Conservation (phyloP, 441 rosid species). For the Gossypium schwendimanii region DNA sequence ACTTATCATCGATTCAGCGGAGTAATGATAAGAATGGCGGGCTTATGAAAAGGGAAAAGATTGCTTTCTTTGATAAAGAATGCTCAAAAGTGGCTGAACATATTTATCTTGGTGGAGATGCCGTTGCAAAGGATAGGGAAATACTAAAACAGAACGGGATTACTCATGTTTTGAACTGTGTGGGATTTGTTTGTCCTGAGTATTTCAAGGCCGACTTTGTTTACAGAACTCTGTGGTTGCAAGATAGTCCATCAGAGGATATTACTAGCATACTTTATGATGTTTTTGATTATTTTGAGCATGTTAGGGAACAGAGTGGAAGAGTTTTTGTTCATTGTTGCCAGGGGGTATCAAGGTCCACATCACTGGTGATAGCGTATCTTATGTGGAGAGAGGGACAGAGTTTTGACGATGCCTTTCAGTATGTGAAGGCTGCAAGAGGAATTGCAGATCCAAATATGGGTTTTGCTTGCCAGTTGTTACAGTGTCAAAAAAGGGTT, state of each 20-base stretch:
- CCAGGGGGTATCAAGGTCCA: slow-evolving; percentile 95
- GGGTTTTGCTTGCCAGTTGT: slow-evolving; percentile 96
- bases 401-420: slow-evolving; percentile 96
- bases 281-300: slow-evolving; percentile 96
- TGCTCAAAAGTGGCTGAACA: slow-evolving; percentile 94
- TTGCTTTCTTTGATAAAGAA: slow-evolving; percentile 89
- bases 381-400: slow-evolving; percentile 98
- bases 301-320: slow-evolving; percentile 82
- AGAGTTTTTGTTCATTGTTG: slow-evolving; percentile 94
- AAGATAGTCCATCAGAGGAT: slow-evolving; percentile 95
- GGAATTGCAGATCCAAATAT: slow-evolving; percentile 96
- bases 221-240: slow-evolving; percentile 93
- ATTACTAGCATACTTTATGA: slow-evolving; percentile 91
- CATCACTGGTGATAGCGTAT: slow-evolving; percentile 93
- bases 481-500: slow-evolving; percentile 94
- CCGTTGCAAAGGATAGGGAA: slow-evolving; percentile 76
- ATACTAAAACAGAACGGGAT: slow-evolving; percentile 75
- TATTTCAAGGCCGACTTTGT: slow-evolving; percentile 81
- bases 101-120: slow-evolving; percentile 92
- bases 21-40: slow-evolving; percentile 61
- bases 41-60: slow-evolving; percentile 71
- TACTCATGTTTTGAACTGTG: slow-evolving; percentile 86
- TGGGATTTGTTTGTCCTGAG: slow-evolving; percentile 94
- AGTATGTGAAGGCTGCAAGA: slow-evolving; percentile 87
- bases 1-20: slow-evolving; percentile 72